These are phyloP conservation scores for Oryza meyeriana DNA, from an alignment of 176 grass and related monocot species.

Conservation along the genomic window DNA sequence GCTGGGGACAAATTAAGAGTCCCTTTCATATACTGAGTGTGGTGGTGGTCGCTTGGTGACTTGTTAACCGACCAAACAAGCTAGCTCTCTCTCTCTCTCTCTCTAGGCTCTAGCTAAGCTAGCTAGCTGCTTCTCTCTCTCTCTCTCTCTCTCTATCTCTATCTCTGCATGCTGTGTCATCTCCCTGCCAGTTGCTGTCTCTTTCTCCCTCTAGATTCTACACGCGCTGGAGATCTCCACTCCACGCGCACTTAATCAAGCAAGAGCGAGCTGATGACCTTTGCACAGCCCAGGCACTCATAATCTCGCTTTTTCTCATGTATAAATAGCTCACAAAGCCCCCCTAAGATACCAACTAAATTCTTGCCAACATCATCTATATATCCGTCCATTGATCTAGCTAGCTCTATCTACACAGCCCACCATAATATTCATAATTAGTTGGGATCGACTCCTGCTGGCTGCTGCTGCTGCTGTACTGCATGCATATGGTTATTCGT, in stretches of 20 bases:
- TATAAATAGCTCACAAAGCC: constrained; percentile 16
- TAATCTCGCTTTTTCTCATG: neutral
- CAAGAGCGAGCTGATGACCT: neutral
- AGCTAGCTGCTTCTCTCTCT: neutral
- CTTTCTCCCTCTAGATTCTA: constrained; percentile 8
- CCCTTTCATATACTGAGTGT: neutral
- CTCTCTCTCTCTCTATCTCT: too few species aligned
- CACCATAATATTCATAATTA: neutral
- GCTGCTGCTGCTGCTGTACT: too few species aligned
- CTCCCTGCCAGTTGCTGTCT: neutral
- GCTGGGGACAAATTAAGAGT: neutral
- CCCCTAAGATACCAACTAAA: neutral
- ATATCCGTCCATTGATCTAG: too few species aligned
- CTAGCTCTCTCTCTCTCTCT: neutral
- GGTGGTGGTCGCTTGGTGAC: constrained; percentile 15
- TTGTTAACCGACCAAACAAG: constrained; percentile 32
- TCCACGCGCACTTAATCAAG: constrained; percentile 8
- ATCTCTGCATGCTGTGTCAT: neutral
- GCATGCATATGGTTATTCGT: neutral
- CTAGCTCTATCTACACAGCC: neutral
- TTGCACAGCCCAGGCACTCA: neutral
- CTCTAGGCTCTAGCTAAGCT: too few species aligned
- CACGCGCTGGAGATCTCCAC: constrained; percentile 12
- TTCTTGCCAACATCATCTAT: neutral
- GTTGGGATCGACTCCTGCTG: neutral